Conservation (phyloP, 805 yeast species). For the Candida ortonii region DNA sequence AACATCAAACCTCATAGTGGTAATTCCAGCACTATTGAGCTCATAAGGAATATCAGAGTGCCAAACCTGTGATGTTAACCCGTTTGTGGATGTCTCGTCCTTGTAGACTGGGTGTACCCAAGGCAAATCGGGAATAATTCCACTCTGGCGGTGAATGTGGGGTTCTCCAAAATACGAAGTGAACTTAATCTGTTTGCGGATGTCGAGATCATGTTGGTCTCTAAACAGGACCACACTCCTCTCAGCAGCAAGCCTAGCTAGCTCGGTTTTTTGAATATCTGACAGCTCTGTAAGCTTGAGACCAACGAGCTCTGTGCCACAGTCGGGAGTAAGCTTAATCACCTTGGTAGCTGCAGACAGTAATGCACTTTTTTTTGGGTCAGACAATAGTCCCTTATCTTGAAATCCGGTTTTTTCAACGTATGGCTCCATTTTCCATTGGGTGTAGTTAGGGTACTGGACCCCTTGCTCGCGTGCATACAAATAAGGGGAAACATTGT, state of each 20-base stretch:
- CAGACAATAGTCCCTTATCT: conserved; percentile 16
- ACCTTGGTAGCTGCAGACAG: conserved; percentile 42
- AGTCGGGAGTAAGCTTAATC: conserved; percentile 39
- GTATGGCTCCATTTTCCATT: conserved; percentile 17
- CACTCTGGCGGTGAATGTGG: conserved; percentile 37
- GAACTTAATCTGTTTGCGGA: conserved; percentile 36
- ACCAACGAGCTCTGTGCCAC: conserved; percentile 58
- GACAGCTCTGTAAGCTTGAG: conserved; percentile 39
- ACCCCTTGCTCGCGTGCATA: conserved; percentile 16
- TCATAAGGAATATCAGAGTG: conserved; percentile 74
- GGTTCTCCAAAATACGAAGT: conserved; percentile 43
- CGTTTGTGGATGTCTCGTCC: conserved; percentile 31
- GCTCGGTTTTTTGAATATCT: conserved; percentile 42
- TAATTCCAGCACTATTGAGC: conserved; percentile 63
- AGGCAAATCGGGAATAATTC: conserved; percentile 34
- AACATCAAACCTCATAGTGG: conserved; percentile 60
- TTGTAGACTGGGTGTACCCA: conserved; percentile 37
- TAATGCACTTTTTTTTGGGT: conserved; percentile 35
- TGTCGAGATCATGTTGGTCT: conserved; percentile 40
- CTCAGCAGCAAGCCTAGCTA: conserved; percentile 44
- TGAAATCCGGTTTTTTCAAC: conserved; percentile 9
- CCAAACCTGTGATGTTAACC: conserved; percentile 44
- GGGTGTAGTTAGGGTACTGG: conserved; percentile 17
- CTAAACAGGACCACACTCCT: conserved; percentile 47
- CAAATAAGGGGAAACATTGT: conserved; percentile 12